phyloP scores from a whole-genome alignment of 306 rosid species.

The peach (Prunus persica) region DNA sequence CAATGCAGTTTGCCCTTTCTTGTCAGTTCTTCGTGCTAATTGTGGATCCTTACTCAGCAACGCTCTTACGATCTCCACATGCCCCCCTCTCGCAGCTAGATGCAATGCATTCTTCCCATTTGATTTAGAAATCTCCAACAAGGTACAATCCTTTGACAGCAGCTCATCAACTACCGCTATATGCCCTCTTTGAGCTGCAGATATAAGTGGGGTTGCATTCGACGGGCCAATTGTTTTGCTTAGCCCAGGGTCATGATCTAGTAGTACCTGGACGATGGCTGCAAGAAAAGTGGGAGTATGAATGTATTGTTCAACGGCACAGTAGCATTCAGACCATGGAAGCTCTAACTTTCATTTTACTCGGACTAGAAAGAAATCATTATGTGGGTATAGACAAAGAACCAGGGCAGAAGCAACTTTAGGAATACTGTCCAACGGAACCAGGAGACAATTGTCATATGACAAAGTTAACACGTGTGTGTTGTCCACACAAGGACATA shows the following conservation, averaged over 20 bases:
- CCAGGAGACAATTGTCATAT: background rate
- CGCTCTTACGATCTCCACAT: slow-evolving; percentile 69
- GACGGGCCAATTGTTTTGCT: slow-evolving; percentile 85
- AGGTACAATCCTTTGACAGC: slow-evolving; percentile 68
- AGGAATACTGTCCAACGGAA: background rate
- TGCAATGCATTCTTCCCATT: slow-evolving; percentile 95
- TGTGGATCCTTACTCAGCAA: slow-evolving; percentile 79
- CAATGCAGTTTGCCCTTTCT: slow-evolving; percentile 98
- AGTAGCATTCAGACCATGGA: background rate
- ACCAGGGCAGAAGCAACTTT: background rate
- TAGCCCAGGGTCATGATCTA: slow-evolving; percentile 67
- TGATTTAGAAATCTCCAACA: slow-evolving; percentile 71
- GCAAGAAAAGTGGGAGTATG: slow-evolving; percentile 24
- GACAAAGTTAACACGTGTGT: background rate
- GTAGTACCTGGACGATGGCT: slow-evolving; percentile 86
- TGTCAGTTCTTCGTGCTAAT: slow-evolving; percentile 92
- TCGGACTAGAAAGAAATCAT: background rate
- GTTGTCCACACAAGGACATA: background rate
- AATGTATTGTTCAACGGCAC: slow-evolving; percentile 1
- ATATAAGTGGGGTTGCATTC: slow-evolving; percentile 82
- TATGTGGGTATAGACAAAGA: background rate
- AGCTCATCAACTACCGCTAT: slow-evolving; percentile 76
- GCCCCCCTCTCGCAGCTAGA: slow-evolving; percentile 91
- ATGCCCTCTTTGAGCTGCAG: slow-evolving; percentile 91
- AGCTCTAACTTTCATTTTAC: background rate